Evolutionary conservation across 331 rosid genomes (phyloP).

Genomic region (Acacia concinna): DNA sequence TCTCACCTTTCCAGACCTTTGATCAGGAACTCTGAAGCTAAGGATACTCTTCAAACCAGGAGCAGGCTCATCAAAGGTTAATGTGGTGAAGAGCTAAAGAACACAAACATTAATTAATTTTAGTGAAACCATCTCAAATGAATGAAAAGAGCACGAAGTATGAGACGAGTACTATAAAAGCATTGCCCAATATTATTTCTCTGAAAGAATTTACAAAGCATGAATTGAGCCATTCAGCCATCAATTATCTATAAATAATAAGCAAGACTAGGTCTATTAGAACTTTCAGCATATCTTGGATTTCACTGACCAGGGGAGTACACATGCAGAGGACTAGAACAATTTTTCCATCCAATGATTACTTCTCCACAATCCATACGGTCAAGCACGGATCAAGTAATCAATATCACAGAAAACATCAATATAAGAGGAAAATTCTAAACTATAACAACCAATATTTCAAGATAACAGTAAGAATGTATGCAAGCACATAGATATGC

Average conservation of each 20-base stretch:
- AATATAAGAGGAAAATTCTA: neutral
- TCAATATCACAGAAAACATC: neutral
- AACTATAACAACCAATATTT: neutral
- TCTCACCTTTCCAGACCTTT: conserved; percentile 78
- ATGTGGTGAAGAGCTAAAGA: conserved; percentile 68
- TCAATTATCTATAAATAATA: neutral
- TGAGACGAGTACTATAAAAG: neutral
- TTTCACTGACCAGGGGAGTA: neutral
- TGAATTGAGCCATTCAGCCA: neutral
- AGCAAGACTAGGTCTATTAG: neutral
- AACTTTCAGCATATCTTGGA: neutral
- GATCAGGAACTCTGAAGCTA: conserved; percentile 8
- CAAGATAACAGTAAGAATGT: neutral
- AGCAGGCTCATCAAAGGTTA: conserved; percentile 53
- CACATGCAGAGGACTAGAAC: neutral
- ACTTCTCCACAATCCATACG: neutral
- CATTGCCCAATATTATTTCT: neutral
- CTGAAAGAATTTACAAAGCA: neutral
- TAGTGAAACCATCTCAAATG: conserved; percentile 1
- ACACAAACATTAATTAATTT: conserved; percentile 21
- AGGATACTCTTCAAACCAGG: neutral
- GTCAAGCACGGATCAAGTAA: neutral
- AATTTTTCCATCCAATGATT: neutral
- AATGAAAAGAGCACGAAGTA: neutral
- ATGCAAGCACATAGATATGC: neutral